Conservation (phyloP, 352 stramenopile species). For the Phytophthora pisi region DNA sequence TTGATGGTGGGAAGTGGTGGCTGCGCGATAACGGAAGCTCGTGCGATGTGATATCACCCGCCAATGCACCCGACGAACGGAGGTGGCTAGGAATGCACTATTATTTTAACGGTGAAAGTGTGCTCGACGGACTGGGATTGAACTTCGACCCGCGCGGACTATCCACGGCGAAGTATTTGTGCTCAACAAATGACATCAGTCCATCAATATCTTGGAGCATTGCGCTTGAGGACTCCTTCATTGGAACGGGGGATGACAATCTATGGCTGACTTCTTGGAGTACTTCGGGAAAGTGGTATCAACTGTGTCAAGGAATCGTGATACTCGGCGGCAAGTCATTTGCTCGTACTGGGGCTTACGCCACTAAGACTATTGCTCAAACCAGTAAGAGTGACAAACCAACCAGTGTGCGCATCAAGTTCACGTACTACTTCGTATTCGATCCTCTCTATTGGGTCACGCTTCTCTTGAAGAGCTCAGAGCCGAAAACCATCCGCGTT, state of each 20-base stretch:
- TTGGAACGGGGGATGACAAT: conserved; percentile 61
- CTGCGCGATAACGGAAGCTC: conserved; percentile 49
- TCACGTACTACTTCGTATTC: conserved; percentile 74
- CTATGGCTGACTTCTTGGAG: conserved; percentile 62
- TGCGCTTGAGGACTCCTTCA: conserved; percentile 61
- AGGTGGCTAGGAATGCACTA: conserved; percentile 67
- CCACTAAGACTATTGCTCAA: conserved; percentile 44
- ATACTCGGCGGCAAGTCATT: conserved; percentile 53
- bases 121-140: conserved; percentile 45
- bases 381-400: conserved; percentile 39
- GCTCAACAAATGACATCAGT: conserved; percentile 62
- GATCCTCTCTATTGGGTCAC: conserved; percentile 38
- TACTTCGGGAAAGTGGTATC: conserved; percentile 44
- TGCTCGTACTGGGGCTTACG: conserved; percentile 36
- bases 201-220: conserved; percentile 54
- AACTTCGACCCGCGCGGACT: conserved; percentile 53
- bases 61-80: conserved; percentile 33
- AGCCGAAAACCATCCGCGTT: conserved; percentile 51
- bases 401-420: conserved; percentile 52
- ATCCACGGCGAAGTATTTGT: conserved; percentile 57
- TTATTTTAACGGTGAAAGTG: conserved; percentile 46
- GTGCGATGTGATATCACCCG: conserved; percentile 28
- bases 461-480: conserved; percentile 36
- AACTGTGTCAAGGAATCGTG: conserved; percentile 58
- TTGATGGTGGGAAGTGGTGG: conserved; percentile 68